Conservation (phyloP, 768 basidiomycete genomes). For the Tephrocybe sp. region DNA sequence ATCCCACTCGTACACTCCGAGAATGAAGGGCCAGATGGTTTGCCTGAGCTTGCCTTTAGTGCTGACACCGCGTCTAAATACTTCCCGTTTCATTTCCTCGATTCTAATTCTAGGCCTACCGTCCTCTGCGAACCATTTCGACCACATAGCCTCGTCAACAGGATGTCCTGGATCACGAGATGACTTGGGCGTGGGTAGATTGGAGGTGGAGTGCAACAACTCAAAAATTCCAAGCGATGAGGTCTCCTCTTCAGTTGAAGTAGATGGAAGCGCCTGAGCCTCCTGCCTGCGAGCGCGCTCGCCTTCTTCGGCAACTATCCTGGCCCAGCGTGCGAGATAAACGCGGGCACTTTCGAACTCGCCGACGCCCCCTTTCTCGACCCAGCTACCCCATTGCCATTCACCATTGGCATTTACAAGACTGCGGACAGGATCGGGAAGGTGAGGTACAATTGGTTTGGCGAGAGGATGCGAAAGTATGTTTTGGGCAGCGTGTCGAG, state of each 20-base stretch:
- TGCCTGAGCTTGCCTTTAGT: constrained; percentile 55
- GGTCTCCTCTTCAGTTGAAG: constrained; percentile 55
- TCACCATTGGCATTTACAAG: constrained; percentile 90
- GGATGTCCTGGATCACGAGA: constrained; percentile 81
- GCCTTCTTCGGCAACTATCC: constrained; percentile 97
- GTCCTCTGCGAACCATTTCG: constrained; percentile 72
- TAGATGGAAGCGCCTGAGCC: constrained; percentile 61
- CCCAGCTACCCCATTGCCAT: constrained; percentile 92
- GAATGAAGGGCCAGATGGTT: constrained; percentile 87
- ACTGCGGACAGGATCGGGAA: constrained; percentile 91
- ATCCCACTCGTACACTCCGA: constrained; percentile 85
- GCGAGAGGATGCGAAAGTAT: constrained; percentile 95
- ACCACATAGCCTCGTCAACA: constrained; percentile 70
- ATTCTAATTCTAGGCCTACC: constrained; percentile 63
- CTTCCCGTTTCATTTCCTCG: constrained; percentile 71
- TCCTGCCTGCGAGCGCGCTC: constrained; percentile 85
- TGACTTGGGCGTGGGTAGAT: constrained; percentile 77
- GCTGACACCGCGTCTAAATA: constrained; percentile 74
- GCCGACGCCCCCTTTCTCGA: constrained; percentile 88
- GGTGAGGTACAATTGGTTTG: constrained; percentile 92
- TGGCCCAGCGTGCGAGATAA: constrained; percentile 95
- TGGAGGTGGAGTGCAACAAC: constrained; percentile 73
- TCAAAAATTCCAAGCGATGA: constrained; percentile 88
- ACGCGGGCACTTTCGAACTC: constrained; percentile 97
- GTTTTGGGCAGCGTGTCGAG: constrained; percentile 91